Evolutionary conservation across 2,329 filamentous ascomycete genomes (phyloP), one percentile per base, ranked within the genome.

Genomic region (Kalmusia sp.): DNA sequence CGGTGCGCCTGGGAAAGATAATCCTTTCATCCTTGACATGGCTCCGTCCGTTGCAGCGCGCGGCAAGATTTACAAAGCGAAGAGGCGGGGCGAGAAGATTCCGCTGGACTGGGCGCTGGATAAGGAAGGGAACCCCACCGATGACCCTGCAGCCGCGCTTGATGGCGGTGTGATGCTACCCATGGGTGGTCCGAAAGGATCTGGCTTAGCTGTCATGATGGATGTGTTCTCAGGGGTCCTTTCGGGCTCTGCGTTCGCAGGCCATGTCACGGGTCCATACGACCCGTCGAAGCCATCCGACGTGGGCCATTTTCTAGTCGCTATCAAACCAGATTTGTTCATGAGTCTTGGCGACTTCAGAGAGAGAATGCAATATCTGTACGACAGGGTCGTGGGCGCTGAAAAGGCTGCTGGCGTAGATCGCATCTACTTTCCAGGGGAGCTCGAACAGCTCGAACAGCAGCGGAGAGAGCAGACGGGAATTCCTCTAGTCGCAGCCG

Each of bases 161-260:
- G 84, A 85, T 28, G 58, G 64, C 40, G 44, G 44, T 14, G 89
- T 93, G 3, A 93, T 95, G 91, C 76, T 93, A 17, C 90, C 91
- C 0, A 92, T 95, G 88, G 90, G 90, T 2, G 91, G 91, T 0
- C 90, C 91, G 0, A 95, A 95, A 72, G 91, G 91, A 0, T 90
- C 87, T 2, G 91, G 84, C 0, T 71, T 95, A 34, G 79, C 89
- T 0, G 84, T 95, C 50, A 93, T 92, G 89, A 95, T 95, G 91
- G 90, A 95, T 67, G 88, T 96, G 2, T 93, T 95, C 68, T 92
- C 89, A 0, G 91, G 90, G 0, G 87, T 90, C 0, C 65, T 95
- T 0, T 91, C 89, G 0, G 91, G 90, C 0, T 88, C 87, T 27
- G 90, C 90, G 0, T 95, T 91, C 73, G 91, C 89, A 0, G 90